Evolutionary conservation across 148 eudicot species (phyloP).

Genomic region (Polygonum maritimum): DNA sequence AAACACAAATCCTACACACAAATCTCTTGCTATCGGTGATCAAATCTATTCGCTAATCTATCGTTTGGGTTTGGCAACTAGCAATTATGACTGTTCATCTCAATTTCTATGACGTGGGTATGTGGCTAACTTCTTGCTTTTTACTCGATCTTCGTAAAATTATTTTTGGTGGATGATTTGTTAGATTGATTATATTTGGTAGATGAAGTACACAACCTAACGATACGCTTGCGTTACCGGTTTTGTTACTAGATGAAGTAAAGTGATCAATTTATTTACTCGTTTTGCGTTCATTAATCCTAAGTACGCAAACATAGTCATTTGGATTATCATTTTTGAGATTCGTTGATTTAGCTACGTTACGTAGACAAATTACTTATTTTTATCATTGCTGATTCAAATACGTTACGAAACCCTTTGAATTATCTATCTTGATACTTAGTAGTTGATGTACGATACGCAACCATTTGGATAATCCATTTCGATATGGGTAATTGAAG

Average conservation of each 20-base stretch:
- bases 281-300: not conserved
- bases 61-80: too few species aligned
- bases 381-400: not conserved
- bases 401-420: not conserved
- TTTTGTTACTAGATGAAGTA: too few species aligned
- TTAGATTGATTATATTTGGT: not conserved
- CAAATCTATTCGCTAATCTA: too few species aligned
- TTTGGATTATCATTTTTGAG: too few species aligned
- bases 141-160: not conserved
- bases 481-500: not conserved
- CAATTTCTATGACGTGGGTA: not conserved
- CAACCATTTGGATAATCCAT: not conserved
- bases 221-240: too few species aligned
- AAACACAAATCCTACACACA: too few species aligned
- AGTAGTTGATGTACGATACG: not conserved
- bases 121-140: too few species aligned
- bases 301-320: too few species aligned
- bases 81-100: too few species aligned
- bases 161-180: not conserved
- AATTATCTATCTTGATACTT: not conserved
- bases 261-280: not conserved
- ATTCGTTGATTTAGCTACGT: too few species aligned
- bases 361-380: too few species aligned
- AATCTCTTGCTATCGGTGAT: too few species aligned
- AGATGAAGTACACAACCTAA: not conserved